phyloP scores from a whole-genome alignment of 1,284 basidiomycete species.

The Peniophora sp. region DNA sequence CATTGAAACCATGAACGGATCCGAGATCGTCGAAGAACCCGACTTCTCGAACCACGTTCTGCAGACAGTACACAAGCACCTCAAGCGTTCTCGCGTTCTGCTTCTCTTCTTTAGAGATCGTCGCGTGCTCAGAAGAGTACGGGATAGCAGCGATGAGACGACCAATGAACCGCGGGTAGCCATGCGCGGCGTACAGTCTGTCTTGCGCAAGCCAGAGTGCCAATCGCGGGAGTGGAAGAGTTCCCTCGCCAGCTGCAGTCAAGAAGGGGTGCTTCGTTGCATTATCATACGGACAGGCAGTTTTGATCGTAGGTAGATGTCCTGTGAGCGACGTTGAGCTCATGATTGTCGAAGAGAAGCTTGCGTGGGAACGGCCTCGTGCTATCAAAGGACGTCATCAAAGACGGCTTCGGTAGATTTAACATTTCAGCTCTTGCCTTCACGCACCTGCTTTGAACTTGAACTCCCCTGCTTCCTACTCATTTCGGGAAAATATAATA shows the following conservation, averaged over 20 bases:
- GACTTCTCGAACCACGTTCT: conserved; percentile 53
- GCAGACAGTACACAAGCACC: conserved; percentile 41
- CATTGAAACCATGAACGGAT: conserved; percentile 31
- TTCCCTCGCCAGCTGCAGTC: conserved; percentile 38
- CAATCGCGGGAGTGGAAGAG: conserved; percentile 37
- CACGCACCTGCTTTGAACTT: too few species aligned
- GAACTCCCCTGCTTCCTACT: too few species aligned
- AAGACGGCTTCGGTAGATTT: too few species aligned
- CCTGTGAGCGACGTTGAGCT: conserved; percentile 14
- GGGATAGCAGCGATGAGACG: conserved; percentile 47
- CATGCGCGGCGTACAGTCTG: conserved; percentile 61
- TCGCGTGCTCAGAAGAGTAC: conserved; percentile 27
- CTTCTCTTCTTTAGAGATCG: conserved; percentile 25
- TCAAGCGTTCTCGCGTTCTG: conserved; percentile 38
- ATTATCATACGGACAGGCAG: conserved; percentile 29
- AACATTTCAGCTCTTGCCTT: too few species aligned
- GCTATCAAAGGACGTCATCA: too few species aligned
- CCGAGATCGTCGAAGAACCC: conserved; percentile 54
- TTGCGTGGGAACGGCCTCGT: too few species aligned
- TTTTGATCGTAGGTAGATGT: conserved; percentile 27
- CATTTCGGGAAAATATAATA: too few species aligned
- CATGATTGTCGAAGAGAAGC: neutral
- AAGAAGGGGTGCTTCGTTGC: conserved; percentile 55
- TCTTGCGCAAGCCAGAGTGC: conserved; percentile 60
- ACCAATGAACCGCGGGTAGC: conserved; percentile 56